These are phyloP conservation scores for Sporothrix inflata DNA, from an alignment of 2,329 filamentous ascomycete genomes.

Conservation along the genomic window DNA sequence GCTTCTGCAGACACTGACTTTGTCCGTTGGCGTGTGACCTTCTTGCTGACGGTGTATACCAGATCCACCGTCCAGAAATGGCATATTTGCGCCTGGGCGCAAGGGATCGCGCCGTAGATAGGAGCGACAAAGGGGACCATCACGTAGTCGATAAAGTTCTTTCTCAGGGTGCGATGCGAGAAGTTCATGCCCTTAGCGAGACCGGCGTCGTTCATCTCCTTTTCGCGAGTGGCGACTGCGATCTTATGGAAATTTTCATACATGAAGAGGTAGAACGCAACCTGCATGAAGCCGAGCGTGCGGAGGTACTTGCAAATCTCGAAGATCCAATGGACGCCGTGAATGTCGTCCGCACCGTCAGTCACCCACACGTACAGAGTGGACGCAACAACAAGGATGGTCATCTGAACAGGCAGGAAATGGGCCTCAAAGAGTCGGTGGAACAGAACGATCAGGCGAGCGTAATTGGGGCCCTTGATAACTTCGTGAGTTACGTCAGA, in stretches of 20 bases:
- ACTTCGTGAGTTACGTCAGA: slow-evolving; percentile 58
- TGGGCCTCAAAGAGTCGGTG: slow-evolving; percentile 75
- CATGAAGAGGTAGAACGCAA: slow-evolving; percentile 65
- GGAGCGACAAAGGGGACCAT: slow-evolving; percentile 70
- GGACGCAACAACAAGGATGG: slow-evolving; percentile 65
- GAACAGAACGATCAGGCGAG: slow-evolving; percentile 60
- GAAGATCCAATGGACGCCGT: slow-evolving; percentile 63
- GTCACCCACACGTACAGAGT: slow-evolving; percentile 62
- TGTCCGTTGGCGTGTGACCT: slow-evolving; percentile 59
- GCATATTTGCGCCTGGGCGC: slow-evolving; percentile 67
- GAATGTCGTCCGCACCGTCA: slow-evolving; percentile 54
- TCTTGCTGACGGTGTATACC: slow-evolving; percentile 73
- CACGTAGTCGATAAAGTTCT: slow-evolving; percentile 64
- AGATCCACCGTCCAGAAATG: slow-evolving; percentile 72
- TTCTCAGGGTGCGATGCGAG: slow-evolving; percentile 58
- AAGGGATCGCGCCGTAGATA: slow-evolving; percentile 68
- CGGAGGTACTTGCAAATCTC: slow-evolving; percentile 62
- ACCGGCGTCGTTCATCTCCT: slow-evolving; percentile 68
- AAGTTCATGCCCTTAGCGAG: slow-evolving; percentile 68
- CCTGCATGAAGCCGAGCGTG: slow-evolving; percentile 63
- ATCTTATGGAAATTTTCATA: slow-evolving; percentile 70
- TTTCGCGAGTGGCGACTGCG: slow-evolving; percentile 62
- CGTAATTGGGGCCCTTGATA: slow-evolving; percentile 56
- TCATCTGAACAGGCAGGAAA: slow-evolving; percentile 70
- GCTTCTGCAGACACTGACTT: slow-evolving; percentile 43